phyloP scores from a whole-genome alignment of 192 early-diverging fungal species.

The Umbelopsis ramanniana region DNA sequence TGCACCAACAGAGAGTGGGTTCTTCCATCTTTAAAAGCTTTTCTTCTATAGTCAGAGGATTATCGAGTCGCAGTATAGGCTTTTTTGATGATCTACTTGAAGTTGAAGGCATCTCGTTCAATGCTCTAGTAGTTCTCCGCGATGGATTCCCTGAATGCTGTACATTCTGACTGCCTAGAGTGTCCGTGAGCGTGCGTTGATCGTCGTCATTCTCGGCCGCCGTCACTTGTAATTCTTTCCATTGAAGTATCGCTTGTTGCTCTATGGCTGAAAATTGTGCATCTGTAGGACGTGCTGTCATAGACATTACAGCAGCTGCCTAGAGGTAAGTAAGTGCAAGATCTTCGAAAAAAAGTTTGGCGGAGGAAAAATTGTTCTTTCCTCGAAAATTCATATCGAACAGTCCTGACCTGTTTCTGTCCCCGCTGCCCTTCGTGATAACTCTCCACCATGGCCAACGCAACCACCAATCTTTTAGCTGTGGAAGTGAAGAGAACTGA shows the following conservation, averaged over 20 bases:
- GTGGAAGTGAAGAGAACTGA: constrained; percentile 64
- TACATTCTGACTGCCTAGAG: background rate
- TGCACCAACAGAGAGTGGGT: constrained; percentile 16
- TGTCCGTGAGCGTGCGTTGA: background rate
- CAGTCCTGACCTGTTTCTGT: background rate
- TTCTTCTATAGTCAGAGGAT: background rate
- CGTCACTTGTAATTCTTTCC: background rate
- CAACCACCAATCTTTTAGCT: constrained; percentile 55
- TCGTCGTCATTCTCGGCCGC: constrained; percentile 1
- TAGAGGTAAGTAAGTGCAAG: background rate
- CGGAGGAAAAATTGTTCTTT: background rate
- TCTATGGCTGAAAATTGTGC: constrained; percentile 8
- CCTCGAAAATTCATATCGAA: background rate
- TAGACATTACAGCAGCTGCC: background rate
- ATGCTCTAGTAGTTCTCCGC: too few species aligned
- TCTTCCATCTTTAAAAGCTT: constrained; percentile 15
- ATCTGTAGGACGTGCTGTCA: constrained; percentile 8
- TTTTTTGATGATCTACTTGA: background rate
- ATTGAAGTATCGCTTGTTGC: constrained; percentile 4
- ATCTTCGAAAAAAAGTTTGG: background rate
- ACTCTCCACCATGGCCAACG: background rate
- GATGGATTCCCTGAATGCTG: too few species aligned
- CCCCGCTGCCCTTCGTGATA: background rate
- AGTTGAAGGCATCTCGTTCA: background rate
- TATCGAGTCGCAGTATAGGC: background rate